A percentile compares a stretch with the other conserved stretches of the same genome.
Evolutionary conservation across 768 basidiomycete genomes (phyloP).

Genomic region (Trametopsis cervina): DNA sequence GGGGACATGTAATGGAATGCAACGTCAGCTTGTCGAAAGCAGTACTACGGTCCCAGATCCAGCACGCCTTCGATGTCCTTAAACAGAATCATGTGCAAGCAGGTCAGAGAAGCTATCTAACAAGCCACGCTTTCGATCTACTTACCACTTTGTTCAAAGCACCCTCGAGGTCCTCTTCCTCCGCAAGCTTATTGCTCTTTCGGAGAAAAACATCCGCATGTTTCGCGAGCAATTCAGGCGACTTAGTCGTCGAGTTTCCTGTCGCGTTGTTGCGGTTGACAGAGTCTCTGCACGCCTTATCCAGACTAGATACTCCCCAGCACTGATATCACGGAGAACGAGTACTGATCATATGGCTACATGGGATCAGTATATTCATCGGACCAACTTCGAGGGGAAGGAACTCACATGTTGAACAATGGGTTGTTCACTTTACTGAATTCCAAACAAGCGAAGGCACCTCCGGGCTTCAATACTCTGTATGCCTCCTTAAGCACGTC

Average conservation of each 20-base stretch:
- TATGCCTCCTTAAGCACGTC: slow-evolving; percentile 84
- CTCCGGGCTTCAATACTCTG: slow-evolving; percentile 93
- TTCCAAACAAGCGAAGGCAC: slow-evolving; percentile 91
- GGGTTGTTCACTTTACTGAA: slow-evolving; percentile 93
- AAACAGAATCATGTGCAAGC: slow-evolving; percentile 85
- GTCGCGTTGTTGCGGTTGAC: slow-evolving; percentile 92
- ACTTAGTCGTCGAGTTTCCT: slow-evolving; percentile 75
- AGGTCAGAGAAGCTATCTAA: neutral
- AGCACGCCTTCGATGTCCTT: slow-evolving; percentile 97
- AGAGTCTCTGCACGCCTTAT: slow-evolving; percentile 92
- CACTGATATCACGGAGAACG: slow-evolving; percentile 91
- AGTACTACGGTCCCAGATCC: too few relatives aligned
- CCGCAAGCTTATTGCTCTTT: slow-evolving; percentile 93
- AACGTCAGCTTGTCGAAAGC: too few relatives aligned
- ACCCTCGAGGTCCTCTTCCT: slow-evolving; percentile 86
- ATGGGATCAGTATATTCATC: neutral
- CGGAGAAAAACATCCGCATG: slow-evolving; percentile 84
- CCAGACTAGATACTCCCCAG: slow-evolving; percentile 88
- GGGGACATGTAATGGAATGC: too few relatives aligned
- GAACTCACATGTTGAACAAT: slow-evolving; percentile 76
- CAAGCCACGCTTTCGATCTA: slow-evolving; percentile 6
- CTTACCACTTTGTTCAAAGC: slow-evolving; percentile 86
- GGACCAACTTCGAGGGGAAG: too few relatives aligned
- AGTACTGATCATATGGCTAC: slow-evolving; percentile 92
- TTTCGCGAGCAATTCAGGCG: slow-evolving; percentile 88